Evolutionary conservation across 306 rosid genomes (phyloP).

Genomic region (Malus orientalis): DNA sequence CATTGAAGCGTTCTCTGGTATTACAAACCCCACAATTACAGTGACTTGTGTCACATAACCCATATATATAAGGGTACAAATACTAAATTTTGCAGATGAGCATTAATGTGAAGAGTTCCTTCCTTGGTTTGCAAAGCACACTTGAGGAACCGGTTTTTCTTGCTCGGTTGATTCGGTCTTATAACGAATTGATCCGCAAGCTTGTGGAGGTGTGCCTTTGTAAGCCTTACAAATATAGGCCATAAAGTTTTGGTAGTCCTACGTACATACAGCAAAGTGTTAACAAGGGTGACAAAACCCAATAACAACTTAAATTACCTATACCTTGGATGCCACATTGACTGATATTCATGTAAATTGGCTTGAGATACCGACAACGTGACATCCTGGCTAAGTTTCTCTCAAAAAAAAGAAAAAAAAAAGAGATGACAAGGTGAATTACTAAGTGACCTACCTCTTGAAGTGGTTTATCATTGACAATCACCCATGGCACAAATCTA

Average conservation of each 20-base stretch:
- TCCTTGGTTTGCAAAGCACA: slow-evolving; percentile 24
- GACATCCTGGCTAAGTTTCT: no score
- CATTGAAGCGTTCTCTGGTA: not conserved
- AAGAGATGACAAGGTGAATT: not conserved
- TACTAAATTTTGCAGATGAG: no score
- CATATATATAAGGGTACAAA: no score
- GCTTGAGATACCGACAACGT: no score
- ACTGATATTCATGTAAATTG: no score
- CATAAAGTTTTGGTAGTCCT: slow-evolving; percentile 54
- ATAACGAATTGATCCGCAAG: slow-evolving; percentile 36
- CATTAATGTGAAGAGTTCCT: slow-evolving; percentile 20
- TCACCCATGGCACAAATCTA: slow-evolving; percentile 82
- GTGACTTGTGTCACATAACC: no score
- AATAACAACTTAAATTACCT: no score
- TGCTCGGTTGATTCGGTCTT: slow-evolving; percentile 12
- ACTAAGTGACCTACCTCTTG: slow-evolving; percentile 46
- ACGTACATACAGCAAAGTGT: slow-evolving; percentile 8
- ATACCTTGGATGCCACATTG: no score
- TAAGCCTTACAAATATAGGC: slow-evolving; percentile 55
- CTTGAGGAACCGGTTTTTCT: slow-evolving; percentile 21
- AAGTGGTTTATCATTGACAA: slow-evolving; percentile 60
- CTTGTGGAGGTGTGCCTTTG: slow-evolving; percentile 41
- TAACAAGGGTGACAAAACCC: not conserved
- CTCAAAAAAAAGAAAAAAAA: not conserved
- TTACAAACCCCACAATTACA: not conserved